These are phyloP conservation scores for Rhipidocladum racemiflorum DNA, from an alignment of 176 grass and related monocot genomes.

Conservation along the genomic window DNA sequence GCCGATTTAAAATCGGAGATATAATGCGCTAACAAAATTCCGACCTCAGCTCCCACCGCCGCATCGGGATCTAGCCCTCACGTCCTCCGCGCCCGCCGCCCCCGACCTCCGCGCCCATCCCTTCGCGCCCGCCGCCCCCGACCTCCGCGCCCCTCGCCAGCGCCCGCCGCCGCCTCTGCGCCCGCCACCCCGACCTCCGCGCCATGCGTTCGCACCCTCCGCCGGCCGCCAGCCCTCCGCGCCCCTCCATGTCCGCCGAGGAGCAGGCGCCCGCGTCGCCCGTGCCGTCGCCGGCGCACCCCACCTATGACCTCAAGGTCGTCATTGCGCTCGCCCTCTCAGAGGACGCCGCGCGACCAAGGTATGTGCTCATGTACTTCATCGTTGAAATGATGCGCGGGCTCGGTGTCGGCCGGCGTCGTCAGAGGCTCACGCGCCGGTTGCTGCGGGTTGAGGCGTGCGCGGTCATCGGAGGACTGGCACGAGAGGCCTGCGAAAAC, in stretches of 20 bases:
- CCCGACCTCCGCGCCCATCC: too few relatives aligned
- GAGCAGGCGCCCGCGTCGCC: neutral
- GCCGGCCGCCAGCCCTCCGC: slow-evolving; percentile 4
- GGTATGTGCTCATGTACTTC: slow-evolving; percentile 23
- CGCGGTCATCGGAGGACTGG: slow-evolving; percentile 38
- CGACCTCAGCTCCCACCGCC: too few relatives aligned
- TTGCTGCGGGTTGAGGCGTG: neutral
- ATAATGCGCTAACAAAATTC: too few relatives aligned
- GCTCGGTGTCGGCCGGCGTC: slow-evolving; percentile 51
- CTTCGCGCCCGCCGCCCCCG: too few relatives aligned
- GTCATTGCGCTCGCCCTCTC: slow-evolving; percentile 89
- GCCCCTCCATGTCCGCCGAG: slow-evolving; percentile 30
- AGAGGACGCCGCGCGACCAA: slow-evolving; percentile 88
- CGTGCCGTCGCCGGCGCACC: slow-evolving; percentile 63
- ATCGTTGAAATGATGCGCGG: slow-evolving; percentile 34
- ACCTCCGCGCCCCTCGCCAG: too few relatives aligned
- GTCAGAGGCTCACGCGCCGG: slow-evolving; percentile 36
- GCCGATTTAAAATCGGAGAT: too few relatives aligned
- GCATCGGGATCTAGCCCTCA: too few relatives aligned
- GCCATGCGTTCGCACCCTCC: too few relatives aligned
- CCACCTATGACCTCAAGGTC: slow-evolving; percentile 70
- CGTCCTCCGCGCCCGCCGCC: too few relatives aligned
- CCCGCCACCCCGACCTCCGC: too few relatives aligned
- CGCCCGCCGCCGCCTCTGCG: too few relatives aligned
- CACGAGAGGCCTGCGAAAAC: too few relatives aligned